Evolutionary conservation across 83 land plant genomes (phyloP).

Genomic region (Isoetes engelmannii): DNA sequence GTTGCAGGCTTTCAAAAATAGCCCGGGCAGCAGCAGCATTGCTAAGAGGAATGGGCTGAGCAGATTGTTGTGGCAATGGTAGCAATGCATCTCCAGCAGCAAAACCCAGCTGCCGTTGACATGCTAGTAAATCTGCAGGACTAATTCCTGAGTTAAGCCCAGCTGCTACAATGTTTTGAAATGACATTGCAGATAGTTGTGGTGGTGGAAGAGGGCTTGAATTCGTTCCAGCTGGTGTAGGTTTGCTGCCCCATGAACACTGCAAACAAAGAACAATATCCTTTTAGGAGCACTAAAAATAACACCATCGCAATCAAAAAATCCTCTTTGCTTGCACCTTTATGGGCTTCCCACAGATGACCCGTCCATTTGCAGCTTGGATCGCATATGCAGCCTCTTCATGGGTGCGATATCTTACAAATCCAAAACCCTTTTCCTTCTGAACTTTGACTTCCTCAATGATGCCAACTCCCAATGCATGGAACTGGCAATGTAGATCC

Average conservation of each 20-base stretch:
- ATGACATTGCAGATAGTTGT: slow-evolving; percentile 40
- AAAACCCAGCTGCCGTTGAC: slow-evolving; percentile 53
- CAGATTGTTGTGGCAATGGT: too few relatives aligned
- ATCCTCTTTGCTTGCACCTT: background rate
- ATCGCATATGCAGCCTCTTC: slow-evolving; percentile 11
- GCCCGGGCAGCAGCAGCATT: too few relatives aligned
- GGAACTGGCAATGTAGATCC: slow-evolving; percentile 8
- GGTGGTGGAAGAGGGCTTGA: slow-evolving; percentile 66
- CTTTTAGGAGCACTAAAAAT: background rate
- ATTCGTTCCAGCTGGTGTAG: slow-evolving; percentile 70
- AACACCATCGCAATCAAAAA: background rate
- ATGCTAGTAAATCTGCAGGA: slow-evolving; percentile 52
- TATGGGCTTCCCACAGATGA: slow-evolving; percentile 8
- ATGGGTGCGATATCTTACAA: slow-evolving; percentile 3
- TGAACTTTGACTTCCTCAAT: slow-evolving; percentile 10
- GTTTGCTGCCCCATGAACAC: slow-evolving; percentile 93
- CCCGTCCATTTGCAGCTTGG: slow-evolving; percentile 7
- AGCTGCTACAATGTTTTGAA: slow-evolving; percentile 21
- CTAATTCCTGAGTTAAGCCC: slow-evolving; percentile 37
- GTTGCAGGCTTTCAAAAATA: too few relatives aligned
- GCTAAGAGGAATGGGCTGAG: too few relatives aligned
- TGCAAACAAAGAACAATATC: slow-evolving; percentile 18
- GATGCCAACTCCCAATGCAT: slow-evolving; percentile 5
- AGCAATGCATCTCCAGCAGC: too few relatives aligned
- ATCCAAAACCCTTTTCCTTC: slow-evolving; percentile 8